phyloP scores from a whole-genome alignment of 768 basidiomycete genomes.

The Lentinula raphanica region DNA sequence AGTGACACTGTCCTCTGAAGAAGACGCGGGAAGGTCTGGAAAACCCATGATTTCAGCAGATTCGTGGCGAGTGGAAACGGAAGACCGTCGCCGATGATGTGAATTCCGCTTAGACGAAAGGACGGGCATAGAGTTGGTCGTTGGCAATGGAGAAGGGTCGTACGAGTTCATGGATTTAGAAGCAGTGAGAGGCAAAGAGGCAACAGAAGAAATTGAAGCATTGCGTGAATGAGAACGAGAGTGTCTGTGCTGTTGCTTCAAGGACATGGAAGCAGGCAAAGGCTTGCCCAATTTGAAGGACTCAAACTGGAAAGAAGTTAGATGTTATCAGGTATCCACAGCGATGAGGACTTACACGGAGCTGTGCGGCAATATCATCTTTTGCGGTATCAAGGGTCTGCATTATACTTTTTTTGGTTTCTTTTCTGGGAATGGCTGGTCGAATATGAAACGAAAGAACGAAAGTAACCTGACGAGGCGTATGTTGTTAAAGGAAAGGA shows the following conservation, averaged over 20 bases:
- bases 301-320: conserved; percentile 48
- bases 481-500: conserved; percentile 32
- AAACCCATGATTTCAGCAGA: conserved; percentile 91
- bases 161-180: conserved; percentile 30
- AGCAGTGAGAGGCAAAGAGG: conserved; percentile 36
- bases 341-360: conserved; percentile 30
- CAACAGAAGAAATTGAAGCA: conserved; percentile 45
- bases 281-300: conserved; percentile 65
- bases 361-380: conserved; percentile 36
- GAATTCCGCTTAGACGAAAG: conserved; percentile 61
- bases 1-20: conserved; percentile 63
- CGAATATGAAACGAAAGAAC: conserved; percentile 23
- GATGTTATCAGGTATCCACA: neutral
- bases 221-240: conserved; percentile 71
- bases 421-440: conserved; percentile 5
- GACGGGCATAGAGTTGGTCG: conserved; percentile 34
- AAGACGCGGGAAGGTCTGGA: conserved; percentile 55
- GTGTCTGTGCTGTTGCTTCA: conserved; percentile 43
- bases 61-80: conserved; percentile 85
- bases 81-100: conserved; percentile 80
- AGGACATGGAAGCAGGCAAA: conserved; percentile 29
- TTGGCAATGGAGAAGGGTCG: conserved; percentile 22
- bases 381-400: conserved; percentile 20
- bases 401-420: conserved; percentile 15
- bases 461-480: conserved; percentile 29